Evolutionary conservation across 2,329 filamentous ascomycete species (phyloP), one percentile per base, ranked within the genome.

Genomic region (Bipolaris oryzae): DNA sequence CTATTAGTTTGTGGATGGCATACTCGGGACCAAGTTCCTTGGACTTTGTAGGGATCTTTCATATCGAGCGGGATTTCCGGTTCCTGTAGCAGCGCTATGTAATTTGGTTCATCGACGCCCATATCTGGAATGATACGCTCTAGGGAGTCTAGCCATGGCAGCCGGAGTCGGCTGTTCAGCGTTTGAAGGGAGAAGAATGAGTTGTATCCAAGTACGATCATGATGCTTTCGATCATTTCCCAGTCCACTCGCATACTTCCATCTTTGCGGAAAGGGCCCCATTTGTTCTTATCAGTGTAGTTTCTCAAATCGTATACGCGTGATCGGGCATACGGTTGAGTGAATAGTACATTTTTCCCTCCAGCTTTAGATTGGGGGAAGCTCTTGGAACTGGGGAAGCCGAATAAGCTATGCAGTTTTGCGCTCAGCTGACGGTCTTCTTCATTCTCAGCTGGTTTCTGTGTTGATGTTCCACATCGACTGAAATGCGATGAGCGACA

Each of bases 191-290:
- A 74, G 13, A 68, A 55, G 4, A 62, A 57, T 0, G 70, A 79
- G 69, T 91, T 92, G 68, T 84, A 81, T 3, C 83, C 84, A 3
- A 93, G 74, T 2, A 89, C 85, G 3, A 92, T 79, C 80, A 92
- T 85, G 51, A 92, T 84, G 7, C 88, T 87, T 74, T 93, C 90
- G 10, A 92, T 77, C 77, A 90, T 91, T 74, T 93, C 89, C 90
- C 90, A 94, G 74, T 94, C 89, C 0, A 91, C 87, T 5, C 76
- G 74, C 50, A 81, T 81, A 2, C 79, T 82, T 1, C 83, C 85
- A 67, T 92, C 89, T 47, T 84, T 78, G 67, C 83, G 77, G 66
- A 91, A 93, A 0, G 90, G 90, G 0, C 90, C 90, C 89, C 90
- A 93, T 34, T 80, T 72, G 1, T 83, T 88, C 23, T 75, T 72